Evolutionary conservation across 129 eudicot species (phyloP), one percentile per base, ranked within the genome.

Genomic region (Escallonia rubra): DNA sequence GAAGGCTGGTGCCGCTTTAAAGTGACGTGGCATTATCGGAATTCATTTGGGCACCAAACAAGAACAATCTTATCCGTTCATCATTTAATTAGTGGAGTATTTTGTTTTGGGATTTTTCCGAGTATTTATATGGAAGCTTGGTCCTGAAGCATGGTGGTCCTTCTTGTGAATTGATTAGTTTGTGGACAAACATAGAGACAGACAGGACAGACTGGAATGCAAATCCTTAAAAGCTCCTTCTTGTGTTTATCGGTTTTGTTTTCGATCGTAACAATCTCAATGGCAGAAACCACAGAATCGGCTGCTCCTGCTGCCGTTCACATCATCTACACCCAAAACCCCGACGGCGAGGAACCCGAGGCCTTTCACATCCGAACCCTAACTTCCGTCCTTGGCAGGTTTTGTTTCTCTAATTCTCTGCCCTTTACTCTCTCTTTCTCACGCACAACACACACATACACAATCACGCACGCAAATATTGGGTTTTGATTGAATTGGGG

Each of bases 301-400:
- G 7, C 80, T 50, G 46, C 86, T 39, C 41, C 78, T 5, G 78
- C 82, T 14, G 79, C 80, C 43, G 91, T 86, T 64, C 88, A 90
- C 80, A 90, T 90, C 41, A 67, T 90, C 47, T 87, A 90, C 73
- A 90, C 97, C 0, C 91, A 90, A 34, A 74, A 64, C 53, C 95
- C 95, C 58, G 81, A 74, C 46, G 78, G 59, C 41, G 79, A 53
- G 14, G 87, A 84, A 23, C 88, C 95, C 3, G 91, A 90, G 62
- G 57, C 80, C 41, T 78, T 67, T 66, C 91, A 87, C 67, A 76
- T 90, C 72, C 74, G 66, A 66, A 87, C 91, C 65, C 97, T 90
- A 66, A 59, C 91, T 57, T 79, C 91, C 47, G 95, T 87, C 71
- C 76, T 87, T 66, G 89, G 89, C 83, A 87, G 95, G 97, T 82